phyloP scores from a whole-genome alignment of 805 yeast species.

The Ogataea trehalophila region DNA sequence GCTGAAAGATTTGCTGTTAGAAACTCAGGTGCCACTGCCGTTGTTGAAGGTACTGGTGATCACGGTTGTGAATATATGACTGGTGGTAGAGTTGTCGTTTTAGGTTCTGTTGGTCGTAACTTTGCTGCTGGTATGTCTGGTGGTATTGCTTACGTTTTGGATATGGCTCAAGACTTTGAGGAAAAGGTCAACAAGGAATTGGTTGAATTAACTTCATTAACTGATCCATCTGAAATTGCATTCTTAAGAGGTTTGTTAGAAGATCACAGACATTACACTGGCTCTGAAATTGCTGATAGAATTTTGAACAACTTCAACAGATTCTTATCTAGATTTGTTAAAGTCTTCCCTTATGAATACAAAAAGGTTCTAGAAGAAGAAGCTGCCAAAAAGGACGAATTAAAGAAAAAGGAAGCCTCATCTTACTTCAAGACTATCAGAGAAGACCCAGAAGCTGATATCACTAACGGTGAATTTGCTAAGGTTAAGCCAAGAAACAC shows the following conservation, averaged over 20 bases:
- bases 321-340: constrained; percentile 81
- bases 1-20: constrained; percentile 98
- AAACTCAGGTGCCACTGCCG: constrained; percentile 97
- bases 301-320: constrained; percentile 85
- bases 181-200: constrained; percentile 75
- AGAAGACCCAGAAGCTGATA: constrained; percentile 82
- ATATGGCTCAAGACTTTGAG: constrained; percentile 88
- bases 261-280: constrained; percentile 93
- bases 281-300: constrained; percentile 82
- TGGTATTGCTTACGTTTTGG: constrained; percentile 96
- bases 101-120: constrained; percentile 88
- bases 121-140: constrained; percentile 99
- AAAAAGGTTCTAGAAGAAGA: constrained; percentile 82
- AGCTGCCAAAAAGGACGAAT: constrained; percentile 56
- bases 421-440: constrained; percentile 64
- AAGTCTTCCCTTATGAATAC: constrained; percentile 89
- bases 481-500: constrained; percentile 48
- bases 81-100: constrained; percentile 94
- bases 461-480: constrained; percentile 81
- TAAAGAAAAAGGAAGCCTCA: constrained; percentile 61
- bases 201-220: constrained; percentile 70
- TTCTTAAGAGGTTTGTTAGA: constrained; percentile 89
- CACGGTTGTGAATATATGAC: constrained; percentile 99
- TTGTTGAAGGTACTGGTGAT: constrained; percentile 96
- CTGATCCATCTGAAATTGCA: constrained; percentile 90